These are phyloP conservation scores for Craterostigma plantagineum DNA, from an alignment of 257 asterid species.

Conservation along the genomic window DNA sequence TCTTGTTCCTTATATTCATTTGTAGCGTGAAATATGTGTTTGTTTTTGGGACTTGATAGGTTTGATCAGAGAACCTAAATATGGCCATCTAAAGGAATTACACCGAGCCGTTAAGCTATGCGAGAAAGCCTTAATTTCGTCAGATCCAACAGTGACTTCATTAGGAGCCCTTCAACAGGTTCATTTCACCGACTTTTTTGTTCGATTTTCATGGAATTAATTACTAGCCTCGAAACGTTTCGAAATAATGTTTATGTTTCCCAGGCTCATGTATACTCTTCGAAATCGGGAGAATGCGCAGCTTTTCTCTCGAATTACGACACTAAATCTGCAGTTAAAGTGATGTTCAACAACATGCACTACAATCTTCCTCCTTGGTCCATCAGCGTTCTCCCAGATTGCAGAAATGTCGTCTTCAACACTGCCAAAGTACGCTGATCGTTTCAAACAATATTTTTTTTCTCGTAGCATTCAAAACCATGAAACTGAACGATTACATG, in stretches of 20 bases:
- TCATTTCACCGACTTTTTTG: neutral
- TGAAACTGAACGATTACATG: neutral
- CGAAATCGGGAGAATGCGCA: conserved; percentile 72
- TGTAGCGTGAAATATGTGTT: neutral
- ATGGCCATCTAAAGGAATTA: conserved; percentile 83
- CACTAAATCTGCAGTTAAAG: conserved; percentile 32
- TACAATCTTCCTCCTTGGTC: conserved; percentile 90
- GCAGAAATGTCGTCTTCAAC: conserved; percentile 75
- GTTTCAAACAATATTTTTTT: neutral
- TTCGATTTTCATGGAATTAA: too few species aligned
- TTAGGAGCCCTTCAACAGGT: conserved; percentile 92
- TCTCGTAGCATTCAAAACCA: neutral
- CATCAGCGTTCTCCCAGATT: conserved; percentile 87
- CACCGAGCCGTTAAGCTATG: conserved; percentile 68
- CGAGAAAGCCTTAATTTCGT: conserved; percentile 60
- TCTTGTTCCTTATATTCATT: neutral
- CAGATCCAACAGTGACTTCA: conserved; percentile 71
- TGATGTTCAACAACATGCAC: conserved; percentile 76
- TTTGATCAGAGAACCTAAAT: conserved; percentile 71
- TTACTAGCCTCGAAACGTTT: neutral
- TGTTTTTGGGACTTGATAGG: conserved; percentile 25
- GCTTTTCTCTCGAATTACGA: conserved; percentile 79
- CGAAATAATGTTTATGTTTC: neutral
- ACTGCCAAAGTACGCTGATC: conserved; percentile 76
- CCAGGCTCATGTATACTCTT: conserved; percentile 74